Conservation (phyloP, 164 flowering plant species). For the Protea cynaroides region DNA sequence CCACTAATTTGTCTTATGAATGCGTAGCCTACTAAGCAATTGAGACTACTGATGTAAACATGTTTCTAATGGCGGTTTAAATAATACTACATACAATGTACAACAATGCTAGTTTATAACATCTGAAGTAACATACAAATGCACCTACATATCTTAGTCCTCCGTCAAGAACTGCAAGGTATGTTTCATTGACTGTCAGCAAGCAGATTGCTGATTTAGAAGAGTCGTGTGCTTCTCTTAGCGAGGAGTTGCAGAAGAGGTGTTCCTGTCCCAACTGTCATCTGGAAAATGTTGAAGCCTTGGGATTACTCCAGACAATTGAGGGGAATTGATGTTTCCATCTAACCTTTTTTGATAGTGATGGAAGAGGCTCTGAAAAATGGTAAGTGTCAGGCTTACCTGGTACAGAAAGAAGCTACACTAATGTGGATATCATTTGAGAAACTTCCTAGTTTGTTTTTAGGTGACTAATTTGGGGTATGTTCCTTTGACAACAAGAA, state of each 20-base stretch:
- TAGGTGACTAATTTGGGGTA: background rate
- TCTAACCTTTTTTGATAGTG: background rate
- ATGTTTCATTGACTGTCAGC: constrained; percentile 45
- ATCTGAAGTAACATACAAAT: background rate
- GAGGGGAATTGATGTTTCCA: constrained; percentile 16
- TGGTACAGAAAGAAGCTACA: too few relatives aligned
- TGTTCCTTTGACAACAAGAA: background rate
- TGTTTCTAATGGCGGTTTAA: constrained; percentile 1
- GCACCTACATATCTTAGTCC: background rate
- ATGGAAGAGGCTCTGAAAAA: background rate
- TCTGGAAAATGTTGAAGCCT: constrained; percentile 42
- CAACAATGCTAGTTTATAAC: background rate
- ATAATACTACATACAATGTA: background rate
- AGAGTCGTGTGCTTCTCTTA: constrained; percentile 29
- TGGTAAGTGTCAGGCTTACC: background rate
- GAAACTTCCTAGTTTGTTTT: background rate
- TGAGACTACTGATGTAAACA: background rate
- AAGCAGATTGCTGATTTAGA: constrained; percentile 66
- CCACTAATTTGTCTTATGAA: background rate
- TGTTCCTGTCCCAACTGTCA: constrained; percentile 60
- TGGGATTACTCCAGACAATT: constrained; percentile 32
- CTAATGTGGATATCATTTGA: background rate
- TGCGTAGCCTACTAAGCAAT: background rate
- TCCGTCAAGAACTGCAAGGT: constrained; percentile 1
- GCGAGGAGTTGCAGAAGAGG: constrained; percentile 54